Evolutionary conservation across 148 eudicot genomes (phyloP).

Genomic region (Spergularia marina): DNA sequence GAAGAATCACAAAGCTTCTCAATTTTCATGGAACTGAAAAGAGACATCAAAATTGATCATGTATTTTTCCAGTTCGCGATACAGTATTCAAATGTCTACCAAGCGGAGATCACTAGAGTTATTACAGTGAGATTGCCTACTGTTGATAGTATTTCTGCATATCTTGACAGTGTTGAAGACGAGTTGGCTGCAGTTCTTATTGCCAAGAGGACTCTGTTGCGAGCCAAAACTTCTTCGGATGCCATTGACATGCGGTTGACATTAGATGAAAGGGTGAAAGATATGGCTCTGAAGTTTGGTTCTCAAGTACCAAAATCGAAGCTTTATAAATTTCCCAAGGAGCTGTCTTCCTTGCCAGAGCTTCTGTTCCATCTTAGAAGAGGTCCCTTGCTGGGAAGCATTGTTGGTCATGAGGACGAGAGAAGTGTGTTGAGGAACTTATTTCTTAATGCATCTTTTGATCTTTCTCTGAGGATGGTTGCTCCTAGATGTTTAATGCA

Average conservation of each 20-base stretch:
- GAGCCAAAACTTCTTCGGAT: conserved; percentile 59
- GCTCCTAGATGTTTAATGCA: conserved; percentile 98
- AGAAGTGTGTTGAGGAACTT: conserved; percentile 80
- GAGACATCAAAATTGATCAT: conserved; percentile 66
- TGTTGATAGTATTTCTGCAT: conserved; percentile 83
- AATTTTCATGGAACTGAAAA: conserved; percentile 62
- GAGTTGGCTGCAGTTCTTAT: conserved; percentile 88
- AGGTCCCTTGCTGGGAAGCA: conserved; percentile 85
- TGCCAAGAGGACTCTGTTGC: conserved; percentile 79
- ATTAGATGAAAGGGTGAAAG: conserved; percentile 92
- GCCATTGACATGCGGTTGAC: conserved; percentile 67
- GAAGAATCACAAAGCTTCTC: conserved; percentile 94
- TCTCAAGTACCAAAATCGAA: conserved; percentile 88
- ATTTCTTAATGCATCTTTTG: conserved; percentile 92
- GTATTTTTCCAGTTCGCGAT: conserved; percentile 78
- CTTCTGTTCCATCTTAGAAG: conserved; percentile 87
- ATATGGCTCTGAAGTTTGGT: conserved; percentile 72
- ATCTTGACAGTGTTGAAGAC: conserved; percentile 88
- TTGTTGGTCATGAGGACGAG: conserved; percentile 95
- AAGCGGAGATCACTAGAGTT: conserved; percentile 84
- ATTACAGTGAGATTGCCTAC: conserved; percentile 79
- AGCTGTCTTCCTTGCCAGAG: conserved; percentile 81
- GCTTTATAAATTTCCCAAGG: conserved; percentile 82
- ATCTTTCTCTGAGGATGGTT: conserved; percentile 89
- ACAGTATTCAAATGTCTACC: conserved; percentile 72